Percentiles rank a stretch among this genome's conserved stretches.
Conservation (phyloP, 768 basidiomycete genomes). For the Cystofilobasidium macerans region DNA sequence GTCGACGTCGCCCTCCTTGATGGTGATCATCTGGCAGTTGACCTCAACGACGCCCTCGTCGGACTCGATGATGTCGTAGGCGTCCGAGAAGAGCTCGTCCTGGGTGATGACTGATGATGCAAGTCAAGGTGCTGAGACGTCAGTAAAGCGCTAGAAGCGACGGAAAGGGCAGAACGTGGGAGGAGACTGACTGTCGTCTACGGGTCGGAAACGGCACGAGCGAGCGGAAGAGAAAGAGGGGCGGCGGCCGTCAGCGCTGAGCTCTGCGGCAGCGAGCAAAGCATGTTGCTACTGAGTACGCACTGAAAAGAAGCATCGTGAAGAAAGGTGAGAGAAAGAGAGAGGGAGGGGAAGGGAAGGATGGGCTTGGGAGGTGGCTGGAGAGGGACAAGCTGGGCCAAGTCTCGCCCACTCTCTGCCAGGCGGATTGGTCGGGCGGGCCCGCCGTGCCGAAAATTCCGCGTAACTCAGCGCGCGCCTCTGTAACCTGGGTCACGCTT, state of each 20-base stretch:
- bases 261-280: not conserved
- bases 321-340: conserved; percentile 10
- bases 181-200: conserved; percentile 12
- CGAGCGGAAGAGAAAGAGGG: not conserved
- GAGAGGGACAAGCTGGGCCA: not conserved
- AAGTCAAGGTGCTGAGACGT: conserved; percentile 23
- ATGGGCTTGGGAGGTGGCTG: not conserved
- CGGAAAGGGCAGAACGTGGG: not conserved
- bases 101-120: conserved; percentile 48
- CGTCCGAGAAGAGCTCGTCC: conserved; percentile 92
- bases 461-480: too few relatives aligned
- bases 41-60: conserved; percentile 79
- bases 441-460: too few relatives aligned
- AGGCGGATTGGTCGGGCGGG: too few relatives aligned
- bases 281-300: not conserved
- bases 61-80: conserved; percentile 70
- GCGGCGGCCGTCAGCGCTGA: not conserved
- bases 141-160: not conserved
- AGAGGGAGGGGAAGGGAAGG: conserved; percentile 4
- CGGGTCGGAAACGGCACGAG: not conserved
- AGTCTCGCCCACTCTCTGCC: too few relatives aligned
- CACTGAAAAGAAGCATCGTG: conserved; percentile 21
- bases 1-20: conserved; percentile 73
- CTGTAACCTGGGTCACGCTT: too few relatives aligned
- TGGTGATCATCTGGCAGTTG: conserved; percentile 57